Evolutionary conservation across 2,329 filamentous ascomycete species (phyloP).

Genomic region (Monosporascus sp.): DNA sequence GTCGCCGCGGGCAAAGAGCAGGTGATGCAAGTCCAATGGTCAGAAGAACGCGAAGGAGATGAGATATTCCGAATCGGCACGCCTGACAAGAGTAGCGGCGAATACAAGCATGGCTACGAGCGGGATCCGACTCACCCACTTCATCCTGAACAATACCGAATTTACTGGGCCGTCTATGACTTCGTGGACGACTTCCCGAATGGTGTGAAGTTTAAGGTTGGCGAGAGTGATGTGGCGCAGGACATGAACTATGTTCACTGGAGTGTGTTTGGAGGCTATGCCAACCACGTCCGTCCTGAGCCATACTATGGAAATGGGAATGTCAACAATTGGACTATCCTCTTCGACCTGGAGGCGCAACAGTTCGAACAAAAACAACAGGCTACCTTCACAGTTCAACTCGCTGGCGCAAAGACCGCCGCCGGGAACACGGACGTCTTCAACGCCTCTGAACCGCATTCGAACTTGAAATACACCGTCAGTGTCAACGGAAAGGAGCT

Average conservation of each 20-base stretch:
- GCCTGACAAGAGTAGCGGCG: conserved; percentile 55
- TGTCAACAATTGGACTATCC: conserved; percentile 56
- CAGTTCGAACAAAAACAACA: conserved; percentile 35
- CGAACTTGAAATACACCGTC: conserved; percentile 45
- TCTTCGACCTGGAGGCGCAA: conserved; percentile 40
- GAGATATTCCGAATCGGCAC: conserved; percentile 60
- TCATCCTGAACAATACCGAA: conserved; percentile 50
- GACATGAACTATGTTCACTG: conserved; percentile 63
- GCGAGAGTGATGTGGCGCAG: conserved; percentile 38
- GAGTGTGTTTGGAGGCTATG: conserved; percentile 55
- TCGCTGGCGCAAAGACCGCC: conserved; percentile 54
- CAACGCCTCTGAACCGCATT: conserved; percentile 46
- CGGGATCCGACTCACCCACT: conserved; percentile 41
- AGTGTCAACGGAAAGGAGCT: conserved; percentile 34
- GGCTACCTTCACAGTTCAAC: conserved; percentile 57
- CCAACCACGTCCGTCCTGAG: conserved; percentile 38
- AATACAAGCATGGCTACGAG: conserved; percentile 53
- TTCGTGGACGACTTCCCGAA: conserved; percentile 54
- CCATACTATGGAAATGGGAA: conserved; percentile 35
- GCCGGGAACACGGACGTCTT: conserved; percentile 54
- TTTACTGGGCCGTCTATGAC: conserved; percentile 58
- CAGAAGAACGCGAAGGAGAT: conserved; percentile 47
- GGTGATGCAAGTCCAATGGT: conserved; percentile 40
- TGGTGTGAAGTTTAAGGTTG: conserved; percentile 53
- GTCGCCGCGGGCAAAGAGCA: conserved; percentile 36